Conservation (phyloP, 176 grass and related monocot species). For the Ampelocalamus luodianensis region DNA sequence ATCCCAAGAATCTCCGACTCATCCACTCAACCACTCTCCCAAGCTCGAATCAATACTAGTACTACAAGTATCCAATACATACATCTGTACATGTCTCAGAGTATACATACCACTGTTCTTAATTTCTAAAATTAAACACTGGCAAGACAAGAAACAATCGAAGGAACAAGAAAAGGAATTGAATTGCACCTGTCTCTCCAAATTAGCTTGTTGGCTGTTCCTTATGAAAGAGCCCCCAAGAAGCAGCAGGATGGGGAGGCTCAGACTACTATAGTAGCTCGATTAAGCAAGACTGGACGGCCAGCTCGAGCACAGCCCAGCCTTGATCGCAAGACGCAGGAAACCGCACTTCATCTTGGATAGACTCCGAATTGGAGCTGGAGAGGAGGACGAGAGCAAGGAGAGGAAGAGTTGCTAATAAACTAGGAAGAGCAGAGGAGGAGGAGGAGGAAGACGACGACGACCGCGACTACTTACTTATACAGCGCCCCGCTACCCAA, state of each 20-base stretch:
- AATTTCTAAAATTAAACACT: background rate
- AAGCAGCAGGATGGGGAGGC: background rate
- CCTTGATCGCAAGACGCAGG: background rate
- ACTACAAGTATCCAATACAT: background rate
- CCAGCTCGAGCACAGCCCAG: background rate
- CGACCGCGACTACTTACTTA: slow-evolving; percentile 26
- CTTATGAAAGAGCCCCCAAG: background rate
- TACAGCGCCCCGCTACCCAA: background rate
- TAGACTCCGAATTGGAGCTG: background rate
- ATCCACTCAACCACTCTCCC: background rate
- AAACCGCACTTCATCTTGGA: background rate
- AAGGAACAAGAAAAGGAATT: background rate
- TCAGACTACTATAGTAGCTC: background rate
- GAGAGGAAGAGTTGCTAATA: background rate
- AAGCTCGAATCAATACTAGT: background rate
- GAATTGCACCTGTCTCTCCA: slow-evolving; percentile 11
- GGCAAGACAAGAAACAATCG: background rate
- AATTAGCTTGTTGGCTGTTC: background rate
- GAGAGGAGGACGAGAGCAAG: background rate
- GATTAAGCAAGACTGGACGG: background rate
- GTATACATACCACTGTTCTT: background rate
- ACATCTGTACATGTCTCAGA: background rate
- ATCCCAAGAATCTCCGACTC: slow-evolving; percentile 42
- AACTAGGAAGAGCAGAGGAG: background rate
- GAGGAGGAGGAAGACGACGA: background rate